A percentile compares a stretch with the other conserved stretches of the same genome.
Evolutionary conservation across 2,329 filamentous ascomycete genomes (phyloP).

Genomic region (Diplodia seriata): DNA sequence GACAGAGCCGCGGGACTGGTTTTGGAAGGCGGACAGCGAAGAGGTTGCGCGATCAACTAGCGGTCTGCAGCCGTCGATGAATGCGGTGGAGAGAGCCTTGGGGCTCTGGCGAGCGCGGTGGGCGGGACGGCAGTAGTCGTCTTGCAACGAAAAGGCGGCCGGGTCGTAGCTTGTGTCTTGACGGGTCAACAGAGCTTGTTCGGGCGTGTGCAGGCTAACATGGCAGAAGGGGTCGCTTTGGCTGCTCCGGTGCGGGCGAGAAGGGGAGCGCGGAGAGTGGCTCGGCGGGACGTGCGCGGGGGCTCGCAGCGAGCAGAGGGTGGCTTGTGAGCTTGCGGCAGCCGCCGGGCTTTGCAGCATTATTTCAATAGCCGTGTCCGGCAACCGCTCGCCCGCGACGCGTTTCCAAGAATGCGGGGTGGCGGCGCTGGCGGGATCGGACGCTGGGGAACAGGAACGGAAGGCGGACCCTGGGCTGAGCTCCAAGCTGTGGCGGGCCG

Average conservation of each 20-base stretch:
- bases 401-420: conserved; percentile 5
- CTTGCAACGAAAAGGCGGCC: conserved; percentile 34
- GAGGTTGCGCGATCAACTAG: conserved; percentile 44
- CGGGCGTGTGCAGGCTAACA: conserved; percentile 35
- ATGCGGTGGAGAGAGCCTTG: conserved; percentile 45
- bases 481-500: conserved; percentile 15
- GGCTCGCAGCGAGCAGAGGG: conserved; percentile 41
- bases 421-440: not conserved
- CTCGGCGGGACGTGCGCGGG: conserved; percentile 15
- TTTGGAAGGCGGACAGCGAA: conserved; percentile 43
- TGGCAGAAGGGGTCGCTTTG: conserved; percentile 14
- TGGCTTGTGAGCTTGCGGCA: conserved; percentile 39
- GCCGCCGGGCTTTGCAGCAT: conserved; percentile 12
- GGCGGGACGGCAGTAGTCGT: conserved; percentile 41
- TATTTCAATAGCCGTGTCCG: conserved; percentile 15
- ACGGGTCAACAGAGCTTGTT: conserved; percentile 13
- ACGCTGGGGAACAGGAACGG: not conserved
- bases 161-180: conserved; percentile 32
- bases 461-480: conserved; percentile 4
- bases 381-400: not conserved
- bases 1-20: conserved; percentile 48
- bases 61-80: conserved; percentile 48
- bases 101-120: conserved; percentile 43
- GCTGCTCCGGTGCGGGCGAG: conserved; percentile 3
- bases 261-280: conserved; percentile 28